Percentiles rank a stretch among this genome's conserved stretches.
Conservation (phyloP, 768 basidiomycete genomes). For the Asterophora parasitica region DNA sequence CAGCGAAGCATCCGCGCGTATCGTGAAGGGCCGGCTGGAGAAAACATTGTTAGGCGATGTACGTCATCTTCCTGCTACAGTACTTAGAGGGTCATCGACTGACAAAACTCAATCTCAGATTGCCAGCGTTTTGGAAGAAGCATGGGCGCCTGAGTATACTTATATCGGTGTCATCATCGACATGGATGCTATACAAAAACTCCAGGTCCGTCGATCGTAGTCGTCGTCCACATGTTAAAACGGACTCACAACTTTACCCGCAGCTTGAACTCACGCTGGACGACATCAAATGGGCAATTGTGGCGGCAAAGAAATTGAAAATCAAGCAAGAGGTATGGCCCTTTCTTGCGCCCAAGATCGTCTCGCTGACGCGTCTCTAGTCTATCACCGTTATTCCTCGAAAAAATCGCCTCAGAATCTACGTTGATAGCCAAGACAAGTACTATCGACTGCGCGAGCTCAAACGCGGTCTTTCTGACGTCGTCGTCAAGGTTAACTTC, state of each 20-base stretch:
- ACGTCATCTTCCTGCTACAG: constrained; percentile 21
- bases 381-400: constrained; percentile 73
- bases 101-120: constrained; percentile 45
- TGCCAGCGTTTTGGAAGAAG: constrained; percentile 90
- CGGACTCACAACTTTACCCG: neutral
- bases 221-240: neutral
- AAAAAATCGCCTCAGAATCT: constrained; percentile 72
- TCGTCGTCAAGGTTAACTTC: constrained; percentile 78
- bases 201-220: constrained; percentile 54
- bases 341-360: neutral
- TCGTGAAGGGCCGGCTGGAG: constrained; percentile 94
- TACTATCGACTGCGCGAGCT: constrained; percentile 82
- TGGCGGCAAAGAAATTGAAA: constrained; percentile 83
- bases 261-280: constrained; percentile 92
- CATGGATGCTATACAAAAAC: constrained; percentile 76
- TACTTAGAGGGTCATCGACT: neutral
- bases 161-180: constrained; percentile 94
- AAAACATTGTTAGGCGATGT: constrained; percentile 95
- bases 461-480: constrained; percentile 75
- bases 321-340: constrained; percentile 73
- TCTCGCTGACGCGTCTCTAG: constrained; percentile 29
- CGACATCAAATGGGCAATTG: constrained; percentile 90
- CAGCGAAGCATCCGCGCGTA: constrained; percentile 92
- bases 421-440: constrained; percentile 73
- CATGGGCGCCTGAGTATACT: constrained; percentile 90